Conservation (phyloP, 1,284 basidiomycete species). For the Tilletia setariae region DNA sequence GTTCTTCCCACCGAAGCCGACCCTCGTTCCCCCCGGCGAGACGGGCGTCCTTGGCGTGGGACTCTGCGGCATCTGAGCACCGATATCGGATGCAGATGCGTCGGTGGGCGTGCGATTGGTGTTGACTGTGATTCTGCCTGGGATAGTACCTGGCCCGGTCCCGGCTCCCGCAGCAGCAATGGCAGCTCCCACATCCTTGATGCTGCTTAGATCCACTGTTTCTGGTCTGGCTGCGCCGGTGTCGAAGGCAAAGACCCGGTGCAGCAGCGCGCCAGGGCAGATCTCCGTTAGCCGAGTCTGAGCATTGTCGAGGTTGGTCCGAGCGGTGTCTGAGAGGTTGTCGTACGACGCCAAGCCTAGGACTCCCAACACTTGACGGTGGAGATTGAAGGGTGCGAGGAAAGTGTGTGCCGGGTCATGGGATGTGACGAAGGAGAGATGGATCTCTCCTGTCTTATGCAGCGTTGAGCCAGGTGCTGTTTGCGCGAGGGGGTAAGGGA, state of each 20-base stretch:
- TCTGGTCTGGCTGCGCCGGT: constrained; percentile 28
- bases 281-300: constrained; percentile 36
- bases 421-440: constrained; percentile 48
- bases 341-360: constrained; percentile 39
- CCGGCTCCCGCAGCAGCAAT: constrained; percentile 21
- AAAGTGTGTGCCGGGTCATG: constrained; percentile 48
- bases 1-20: constrained; percentile 37
- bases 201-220: constrained; percentile 36
- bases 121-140: not conserved
- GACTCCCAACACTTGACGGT: constrained; percentile 46
- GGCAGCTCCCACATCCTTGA: constrained; percentile 29
- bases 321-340: constrained; percentile 17
- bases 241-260: constrained; percentile 50
- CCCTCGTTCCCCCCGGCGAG: not conserved
- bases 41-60: not conserved
- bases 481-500: not conserved
- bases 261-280: constrained; percentile 46
- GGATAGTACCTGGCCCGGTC: not conserved
- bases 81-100: not conserved
- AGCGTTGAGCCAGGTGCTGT: constrained; percentile 25
- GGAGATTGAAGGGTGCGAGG: constrained; percentile 49
- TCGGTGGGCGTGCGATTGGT: not conserved
- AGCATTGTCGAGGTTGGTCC: constrained; percentile 30
- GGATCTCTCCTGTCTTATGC: constrained; percentile 45
- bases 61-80: not conserved